Conservation (phyloP, 805 yeast species). For the Yamadazyma philogaea region DNA sequence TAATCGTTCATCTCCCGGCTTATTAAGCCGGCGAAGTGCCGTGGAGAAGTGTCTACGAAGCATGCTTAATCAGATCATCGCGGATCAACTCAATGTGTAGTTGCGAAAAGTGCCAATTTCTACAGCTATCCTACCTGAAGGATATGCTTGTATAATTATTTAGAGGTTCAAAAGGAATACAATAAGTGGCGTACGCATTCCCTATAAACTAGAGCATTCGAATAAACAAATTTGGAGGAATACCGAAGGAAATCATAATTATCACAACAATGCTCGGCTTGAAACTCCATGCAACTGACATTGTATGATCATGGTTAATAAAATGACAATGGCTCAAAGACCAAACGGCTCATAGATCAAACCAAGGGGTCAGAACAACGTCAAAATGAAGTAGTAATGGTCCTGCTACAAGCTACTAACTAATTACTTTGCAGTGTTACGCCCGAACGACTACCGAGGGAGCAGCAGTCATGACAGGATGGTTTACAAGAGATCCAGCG, state of each 20-base stretch:
- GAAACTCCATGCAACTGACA: conserved; percentile 19
- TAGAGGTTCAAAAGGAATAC: too few relatives aligned
- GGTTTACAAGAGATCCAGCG: background rate
- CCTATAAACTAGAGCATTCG: too few relatives aligned
- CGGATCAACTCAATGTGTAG: background rate
- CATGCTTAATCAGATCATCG: background rate
- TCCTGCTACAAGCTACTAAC: background rate
- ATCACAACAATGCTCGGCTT: conserved; percentile 14
- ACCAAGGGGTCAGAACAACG: conserved; percentile 13
- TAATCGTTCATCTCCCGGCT: conserved; percentile 22
- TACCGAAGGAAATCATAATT: background rate
- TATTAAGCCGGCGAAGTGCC: conserved; percentile 3
- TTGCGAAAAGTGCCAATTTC: too few relatives aligned
- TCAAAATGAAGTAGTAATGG: background rate
- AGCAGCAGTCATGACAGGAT: conserved; percentile 3
- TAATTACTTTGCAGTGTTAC: conserved; percentile 11
- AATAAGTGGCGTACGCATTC: too few relatives aligned
- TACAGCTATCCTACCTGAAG: too few relatives aligned
- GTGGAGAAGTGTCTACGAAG: conserved; percentile 2
- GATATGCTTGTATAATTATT: background rate
- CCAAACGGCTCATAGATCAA: conserved; percentile 17
- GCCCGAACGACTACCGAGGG: conserved; percentile 13
- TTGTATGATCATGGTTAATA: conserved; percentile 13
- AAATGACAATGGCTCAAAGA: conserved; percentile 17
- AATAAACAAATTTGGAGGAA: background rate